These are phyloP conservation scores for Fomitopsis serialis DNA, from an alignment of 768 basidiomycete genomes.

Conservation along the genomic window DNA sequence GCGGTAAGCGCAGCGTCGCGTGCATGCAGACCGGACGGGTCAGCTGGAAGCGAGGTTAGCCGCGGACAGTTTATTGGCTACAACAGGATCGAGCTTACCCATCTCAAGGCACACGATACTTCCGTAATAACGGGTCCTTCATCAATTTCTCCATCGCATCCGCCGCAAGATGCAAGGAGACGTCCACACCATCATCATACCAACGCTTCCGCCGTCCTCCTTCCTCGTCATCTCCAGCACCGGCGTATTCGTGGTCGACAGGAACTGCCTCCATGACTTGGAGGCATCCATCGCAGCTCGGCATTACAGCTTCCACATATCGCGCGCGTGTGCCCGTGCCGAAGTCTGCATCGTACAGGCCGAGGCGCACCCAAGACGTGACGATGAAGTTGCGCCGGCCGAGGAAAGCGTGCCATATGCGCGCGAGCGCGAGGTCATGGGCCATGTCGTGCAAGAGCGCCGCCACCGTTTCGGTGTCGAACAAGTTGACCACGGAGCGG, in stretches of 20 bases:
- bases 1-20: no score
- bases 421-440: slow-evolving; percentile 24
- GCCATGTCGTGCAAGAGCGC: slow-evolving; percentile 31
- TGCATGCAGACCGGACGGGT: no score
- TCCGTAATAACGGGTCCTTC: slow-evolving; percentile 1
- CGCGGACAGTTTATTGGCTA: no score
- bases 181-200: slow-evolving; percentile 10
- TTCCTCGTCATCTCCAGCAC: background rate
- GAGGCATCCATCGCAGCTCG: slow-evolving; percentile 27
- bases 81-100: no score
- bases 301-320: slow-evolving; percentile 29
- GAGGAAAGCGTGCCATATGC: slow-evolving; percentile 31
- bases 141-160: slow-evolving; percentile 4
- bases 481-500: slow-evolving; percentile 20
- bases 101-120: background rate
- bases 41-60: no score
- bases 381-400: slow-evolving; percentile 27
- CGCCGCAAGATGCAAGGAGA: slow-evolving; percentile 4
- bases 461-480: slow-evolving; percentile 20
- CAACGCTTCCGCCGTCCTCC: background rate
- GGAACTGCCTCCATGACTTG: slow-evolving; percentile 26
- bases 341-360: slow-evolving; percentile 30
- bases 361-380: slow-evolving; percentile 30
- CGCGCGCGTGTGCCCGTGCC: slow-evolving; percentile 20
- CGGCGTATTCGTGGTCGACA: background rate